These are phyloP conservation scores for Juncus inflexus DNA, from an alignment of 176 grass and related monocot species.

Conservation along the genomic window DNA sequence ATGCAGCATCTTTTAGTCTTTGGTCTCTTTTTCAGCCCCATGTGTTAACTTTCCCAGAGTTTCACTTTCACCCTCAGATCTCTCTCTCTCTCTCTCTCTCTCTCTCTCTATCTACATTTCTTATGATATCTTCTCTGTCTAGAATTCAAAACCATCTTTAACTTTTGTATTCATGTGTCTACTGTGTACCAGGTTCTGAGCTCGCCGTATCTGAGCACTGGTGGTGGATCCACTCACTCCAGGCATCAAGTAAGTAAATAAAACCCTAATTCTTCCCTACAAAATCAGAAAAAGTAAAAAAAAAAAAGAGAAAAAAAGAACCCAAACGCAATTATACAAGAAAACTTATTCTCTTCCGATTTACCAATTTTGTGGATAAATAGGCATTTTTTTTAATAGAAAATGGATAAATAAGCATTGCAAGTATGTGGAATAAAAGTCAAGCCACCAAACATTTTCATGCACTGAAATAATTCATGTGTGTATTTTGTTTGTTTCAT, in stretches of 20 bases:
- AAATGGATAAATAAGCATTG: too few relatives aligned
- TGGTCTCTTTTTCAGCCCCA: slow-evolving; percentile 10
- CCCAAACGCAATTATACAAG: not conserved
- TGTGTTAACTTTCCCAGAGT: slow-evolving; percentile 27
- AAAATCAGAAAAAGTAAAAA: slow-evolving; percentile 5
- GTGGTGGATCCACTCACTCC: slow-evolving; percentile 27
- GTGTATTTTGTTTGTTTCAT: too few relatives aligned
- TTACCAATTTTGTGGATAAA: too few relatives aligned
- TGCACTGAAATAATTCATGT: too few relatives aligned
- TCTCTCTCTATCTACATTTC: slow-evolving; percentile 25
- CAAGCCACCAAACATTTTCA: too few relatives aligned
- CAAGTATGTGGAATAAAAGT: too few relatives aligned
- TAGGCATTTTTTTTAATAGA: too few relatives aligned
- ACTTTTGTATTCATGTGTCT: slow-evolving; percentile 17
- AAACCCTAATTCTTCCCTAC: slow-evolving; percentile 17
- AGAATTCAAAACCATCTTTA: not conserved
- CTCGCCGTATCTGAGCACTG: slow-evolving; percentile 59
- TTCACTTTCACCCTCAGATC: not conserved
- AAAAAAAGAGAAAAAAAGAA: slow-evolving; percentile 16
- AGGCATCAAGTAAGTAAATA: slow-evolving; percentile 20
- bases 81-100: too few relatives aligned
- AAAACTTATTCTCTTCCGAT: slow-evolving; percentile 7
- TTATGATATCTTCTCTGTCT: not conserved
- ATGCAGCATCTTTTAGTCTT: slow-evolving; percentile 37
- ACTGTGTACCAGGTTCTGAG: slow-evolving; percentile 68